These are phyloP conservation scores for Anethum foeniculum DNA, from an alignment of 140 eudicot genomes.

Conservation along the genomic window DNA sequence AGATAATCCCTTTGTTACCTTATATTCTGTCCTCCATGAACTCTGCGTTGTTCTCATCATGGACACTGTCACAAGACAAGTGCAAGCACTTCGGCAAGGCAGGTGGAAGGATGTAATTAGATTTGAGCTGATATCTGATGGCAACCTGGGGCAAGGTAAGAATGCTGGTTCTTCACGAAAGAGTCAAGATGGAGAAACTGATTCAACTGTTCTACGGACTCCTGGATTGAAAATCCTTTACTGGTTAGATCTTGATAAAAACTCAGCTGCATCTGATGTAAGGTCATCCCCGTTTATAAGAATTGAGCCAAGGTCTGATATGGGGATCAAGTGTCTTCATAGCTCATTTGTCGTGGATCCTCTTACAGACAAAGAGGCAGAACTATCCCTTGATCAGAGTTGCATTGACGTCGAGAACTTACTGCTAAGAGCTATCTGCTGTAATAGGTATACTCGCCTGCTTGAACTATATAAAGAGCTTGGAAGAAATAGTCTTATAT, in stretches of 20 bases:
- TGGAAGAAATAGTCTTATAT: slow-evolving; percentile 52
- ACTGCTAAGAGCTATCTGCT: slow-evolving; percentile 72
- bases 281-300: slow-evolving; percentile 60
- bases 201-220: slow-evolving; percentile 50
- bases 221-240: slow-evolving; percentile 84
- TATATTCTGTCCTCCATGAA: slow-evolving; percentile 85
- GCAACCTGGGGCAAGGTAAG: slow-evolving; percentile 48
- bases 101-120: slow-evolving; percentile 97
- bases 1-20: slow-evolving; percentile 65
- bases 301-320: slow-evolving; percentile 85
- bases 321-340: slow-evolving; percentile 73
- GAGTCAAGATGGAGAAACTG: slow-evolving; percentile 79
- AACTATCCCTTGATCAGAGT: slow-evolving; percentile 63
- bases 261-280: slow-evolving; percentile 43
- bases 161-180: slow-evolving; percentile 43
- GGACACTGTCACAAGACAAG: slow-evolving; percentile 95
- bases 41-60: slow-evolving; percentile 78
- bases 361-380: slow-evolving; percentile 85
- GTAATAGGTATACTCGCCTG: slow-evolving; percentile 82
- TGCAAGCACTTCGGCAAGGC: slow-evolving; percentile 73
- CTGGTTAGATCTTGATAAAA: slow-evolving; percentile 79
- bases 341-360: slow-evolving; percentile 93
- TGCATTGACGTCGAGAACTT: slow-evolving; percentile 90
- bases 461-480: slow-evolving; percentile 82
- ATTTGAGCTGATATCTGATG: slow-evolving; percentile 88